These are phyloP conservation scores for Cutaneotrichosporon daszewskae DNA, from an alignment of 1,284 basidiomycete genomes.

Conservation along the genomic window DNA sequence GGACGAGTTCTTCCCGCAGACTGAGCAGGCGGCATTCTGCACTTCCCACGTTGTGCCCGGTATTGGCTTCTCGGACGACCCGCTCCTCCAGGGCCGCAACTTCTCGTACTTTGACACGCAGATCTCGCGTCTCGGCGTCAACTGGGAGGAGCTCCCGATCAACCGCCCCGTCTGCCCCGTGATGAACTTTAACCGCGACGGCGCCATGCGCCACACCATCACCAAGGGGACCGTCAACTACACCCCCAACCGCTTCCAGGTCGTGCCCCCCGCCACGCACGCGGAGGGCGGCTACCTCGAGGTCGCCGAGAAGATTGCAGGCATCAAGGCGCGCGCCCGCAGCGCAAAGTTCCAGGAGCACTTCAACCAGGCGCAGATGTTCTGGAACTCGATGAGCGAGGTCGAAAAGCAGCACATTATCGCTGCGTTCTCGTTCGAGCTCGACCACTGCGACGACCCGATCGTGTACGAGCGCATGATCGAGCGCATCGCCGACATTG, in stretches of 20 bases:
- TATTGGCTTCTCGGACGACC: constrained; percentile 72
- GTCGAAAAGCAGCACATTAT: constrained; percentile 64
- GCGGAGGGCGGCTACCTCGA: constrained; percentile 56
- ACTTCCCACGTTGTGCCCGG: constrained; percentile 74
- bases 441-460: constrained; percentile 69
- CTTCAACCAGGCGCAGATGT: constrained; percentile 52
- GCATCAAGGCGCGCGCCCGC: constrained; percentile 63
- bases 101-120: constrained; percentile 81
- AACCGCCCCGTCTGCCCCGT: constrained; percentile 77
- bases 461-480: constrained; percentile 63
- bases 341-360: constrained; percentile 62
- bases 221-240: constrained; percentile 53
- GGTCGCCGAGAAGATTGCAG: constrained; percentile 50
- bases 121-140: constrained; percentile 62
- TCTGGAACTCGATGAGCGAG: constrained; percentile 66
- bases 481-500: constrained; percentile 59
- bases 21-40: constrained; percentile 75
- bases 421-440: constrained; percentile 66
- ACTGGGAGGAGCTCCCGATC: constrained; percentile 60
- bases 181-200: constrained; percentile 66
- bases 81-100: constrained; percentile 73
- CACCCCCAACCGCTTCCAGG: constrained; percentile 57
- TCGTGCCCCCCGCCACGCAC: constrained; percentile 42
- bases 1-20: constrained; percentile 70
- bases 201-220: constrained; percentile 50